Percentiles rank a stretch among this genome's conserved stretches.
Evolutionary conservation across 2,329 filamentous ascomycete species (phyloP).

Genomic region (Sarocladiaceae sp.): DNA sequence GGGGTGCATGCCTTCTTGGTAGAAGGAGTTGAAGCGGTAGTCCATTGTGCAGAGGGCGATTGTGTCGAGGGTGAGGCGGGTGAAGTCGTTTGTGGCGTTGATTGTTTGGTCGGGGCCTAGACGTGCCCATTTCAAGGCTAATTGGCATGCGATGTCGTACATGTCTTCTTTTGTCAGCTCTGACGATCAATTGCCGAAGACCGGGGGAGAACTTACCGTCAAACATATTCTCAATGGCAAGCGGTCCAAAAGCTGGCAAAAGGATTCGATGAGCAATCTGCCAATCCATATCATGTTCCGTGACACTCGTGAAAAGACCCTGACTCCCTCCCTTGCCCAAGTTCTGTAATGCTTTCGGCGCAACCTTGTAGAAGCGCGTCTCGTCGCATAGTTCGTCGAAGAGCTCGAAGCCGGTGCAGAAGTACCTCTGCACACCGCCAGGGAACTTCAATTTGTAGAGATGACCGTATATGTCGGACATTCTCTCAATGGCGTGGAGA

Average conservation of each 20-base stretch:
- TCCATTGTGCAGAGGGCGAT: constrained; percentile 69
- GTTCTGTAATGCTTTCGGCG: too few species aligned
- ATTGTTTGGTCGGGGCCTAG: constrained; percentile 55
- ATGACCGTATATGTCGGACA: too few species aligned
- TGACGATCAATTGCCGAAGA: not conserved
- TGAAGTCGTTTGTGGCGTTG: constrained; percentile 62
- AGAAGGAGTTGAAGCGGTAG: constrained; percentile 72
- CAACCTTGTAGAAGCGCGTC: too few species aligned
- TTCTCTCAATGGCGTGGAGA: too few species aligned
- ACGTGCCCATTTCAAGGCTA: constrained; percentile 65
- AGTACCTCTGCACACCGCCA: too few species aligned
- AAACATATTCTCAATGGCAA: constrained; percentile 66
- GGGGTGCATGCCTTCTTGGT: constrained; percentile 63
- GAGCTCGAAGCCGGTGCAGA: too few species aligned
- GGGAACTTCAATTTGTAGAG: too few species aligned
- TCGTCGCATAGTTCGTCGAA: too few species aligned
- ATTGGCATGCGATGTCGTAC: constrained; percentile 62
- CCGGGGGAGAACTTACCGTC: constrained; percentile 22
- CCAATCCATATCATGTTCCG: too few species aligned
- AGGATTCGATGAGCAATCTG: constrained; percentile 62
- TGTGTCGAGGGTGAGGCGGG: constrained; percentile 68
- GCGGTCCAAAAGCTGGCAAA: constrained; percentile 65
- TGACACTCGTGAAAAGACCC: too few species aligned
- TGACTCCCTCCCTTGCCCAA: too few species aligned
- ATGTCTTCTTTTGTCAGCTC: constrained; percentile 38